Conservation (phyloP, 306 rosid genomes). For the Abrus precatorius region DNA sequence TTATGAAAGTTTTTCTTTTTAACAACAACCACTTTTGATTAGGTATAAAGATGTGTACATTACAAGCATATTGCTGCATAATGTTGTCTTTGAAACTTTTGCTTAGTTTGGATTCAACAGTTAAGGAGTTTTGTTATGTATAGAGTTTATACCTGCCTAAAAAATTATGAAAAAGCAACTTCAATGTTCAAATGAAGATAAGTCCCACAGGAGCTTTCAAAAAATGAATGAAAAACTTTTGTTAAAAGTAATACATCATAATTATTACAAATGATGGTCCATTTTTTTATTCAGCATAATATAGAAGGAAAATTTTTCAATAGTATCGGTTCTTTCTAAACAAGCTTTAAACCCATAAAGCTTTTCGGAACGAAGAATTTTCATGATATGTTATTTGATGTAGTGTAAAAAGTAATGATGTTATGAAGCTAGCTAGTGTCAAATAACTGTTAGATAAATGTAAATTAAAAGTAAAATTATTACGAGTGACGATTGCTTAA, state of each 20-base stretch:
- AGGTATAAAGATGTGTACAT: not conserved
- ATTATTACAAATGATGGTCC: not conserved
- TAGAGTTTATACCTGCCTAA: not conserved
- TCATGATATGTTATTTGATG: not conserved
- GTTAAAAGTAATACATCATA: not conserved
- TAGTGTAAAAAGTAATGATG: not conserved
- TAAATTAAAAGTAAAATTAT: not conserved
- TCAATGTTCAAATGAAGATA: not conserved
- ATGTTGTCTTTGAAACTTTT: not conserved
- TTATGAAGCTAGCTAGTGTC: not conserved
- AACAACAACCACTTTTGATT: not conserved
- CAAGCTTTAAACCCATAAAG: not conserved
- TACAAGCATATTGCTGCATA: not conserved
- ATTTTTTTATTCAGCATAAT: not conserved
- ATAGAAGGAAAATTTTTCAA: too few species aligned
- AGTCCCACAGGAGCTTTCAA: not conserved
- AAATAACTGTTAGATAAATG: not conserved
- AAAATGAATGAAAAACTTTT: not conserved
- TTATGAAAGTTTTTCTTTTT: not conserved
- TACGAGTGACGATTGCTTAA: not conserved
- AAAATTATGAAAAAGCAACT: not conserved
- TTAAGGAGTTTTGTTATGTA: not conserved
- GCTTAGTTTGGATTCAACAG: not conserved
- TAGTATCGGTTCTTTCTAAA: not conserved
- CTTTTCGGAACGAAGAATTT: not conserved